phyloP scores from a whole-genome alignment of 805 yeast genomes.

The Yarrowia osloensis region DNA sequence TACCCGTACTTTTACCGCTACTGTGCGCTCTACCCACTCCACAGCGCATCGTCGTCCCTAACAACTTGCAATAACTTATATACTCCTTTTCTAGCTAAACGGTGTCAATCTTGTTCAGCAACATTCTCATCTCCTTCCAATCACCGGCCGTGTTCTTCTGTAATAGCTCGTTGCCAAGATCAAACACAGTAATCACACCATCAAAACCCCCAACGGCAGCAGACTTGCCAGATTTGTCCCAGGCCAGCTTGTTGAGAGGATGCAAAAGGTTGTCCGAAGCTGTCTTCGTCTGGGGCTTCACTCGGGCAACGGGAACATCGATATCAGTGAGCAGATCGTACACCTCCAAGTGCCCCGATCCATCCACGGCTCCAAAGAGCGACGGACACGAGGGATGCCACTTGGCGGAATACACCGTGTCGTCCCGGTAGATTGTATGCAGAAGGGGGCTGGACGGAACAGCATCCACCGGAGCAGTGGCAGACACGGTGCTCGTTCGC shows the following conservation, averaged over 20 bases:
- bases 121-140: slow-evolving; percentile 2
- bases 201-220: slow-evolving; percentile 44
- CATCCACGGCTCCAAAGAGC: slow-evolving; percentile 44
- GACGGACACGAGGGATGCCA: slow-evolving; percentile 45
- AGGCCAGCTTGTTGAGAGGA: slow-evolving; percentile 41
- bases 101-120: slow-evolving; percentile 17
- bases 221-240: slow-evolving; percentile 39
- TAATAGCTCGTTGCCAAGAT: slow-evolving; percentile 33
- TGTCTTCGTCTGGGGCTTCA: slow-evolving; percentile 31
- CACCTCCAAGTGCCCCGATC: slow-evolving; percentile 43
- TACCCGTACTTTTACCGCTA: no score
- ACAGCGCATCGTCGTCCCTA: no score
- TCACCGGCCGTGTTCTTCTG: not conserved
- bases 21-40: no score
- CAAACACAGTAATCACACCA: slow-evolving; percentile 41
- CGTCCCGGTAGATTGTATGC: slow-evolving; percentile 34
- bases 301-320: slow-evolving; percentile 39
- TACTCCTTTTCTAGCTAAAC: not conserved
- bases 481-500: slow-evolving; percentile 33
- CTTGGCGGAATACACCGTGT: slow-evolving; percentile 43
- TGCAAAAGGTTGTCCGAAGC: slow-evolving; percentile 24
- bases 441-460: not conserved
- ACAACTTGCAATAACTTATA: not conserved
- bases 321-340: slow-evolving; percentile 45
- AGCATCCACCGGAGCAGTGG: slow-evolving; percentile 2